phyloP scores from a whole-genome alignment of 495 filamentous ascomycete genomes.

The Extremus antarcticus region DNA sequence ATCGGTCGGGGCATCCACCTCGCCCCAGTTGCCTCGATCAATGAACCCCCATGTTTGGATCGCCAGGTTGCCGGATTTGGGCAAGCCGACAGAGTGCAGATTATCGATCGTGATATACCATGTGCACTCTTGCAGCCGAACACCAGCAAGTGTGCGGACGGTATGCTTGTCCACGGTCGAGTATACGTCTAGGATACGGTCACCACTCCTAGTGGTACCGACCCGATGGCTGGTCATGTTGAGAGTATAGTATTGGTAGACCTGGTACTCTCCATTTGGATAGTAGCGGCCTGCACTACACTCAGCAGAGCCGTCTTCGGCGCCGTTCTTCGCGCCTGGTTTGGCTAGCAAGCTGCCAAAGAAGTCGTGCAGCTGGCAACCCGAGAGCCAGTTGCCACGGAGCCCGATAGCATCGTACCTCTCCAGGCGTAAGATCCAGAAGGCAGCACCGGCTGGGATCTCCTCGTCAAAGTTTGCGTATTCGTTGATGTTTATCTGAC shows the following conservation, averaged over 20 bases:
- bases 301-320: too few relatives aligned
- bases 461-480: slow-evolving; percentile 33
- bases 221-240: slow-evolving; percentile 33
- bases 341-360: slow-evolving; percentile 29
- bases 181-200: slow-evolving; percentile 32
- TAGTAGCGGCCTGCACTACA: slow-evolving; percentile 25
- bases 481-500: slow-evolving; percentile 36
- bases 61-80: slow-evolving; percentile 23
- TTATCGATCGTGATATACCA: slow-evolving; percentile 29
- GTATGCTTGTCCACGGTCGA: slow-evolving; percentile 20
- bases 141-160: slow-evolving; percentile 29
- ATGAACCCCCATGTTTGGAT: slow-evolving; percentile 30
- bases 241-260: slow-evolving; percentile 36
- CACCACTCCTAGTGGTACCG: slow-evolving; percentile 21
- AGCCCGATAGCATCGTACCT: slow-evolving; percentile 31
- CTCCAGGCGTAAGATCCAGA: slow-evolving; percentile 34
- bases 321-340: slow-evolving; percentile 19
- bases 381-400: slow-evolving; percentile 34
- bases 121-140: slow-evolving; percentile 24
- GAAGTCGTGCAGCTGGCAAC: slow-evolving; percentile 31
- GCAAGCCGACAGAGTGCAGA: slow-evolving; percentile 26
- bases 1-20: slow-evolving; percentile 28
- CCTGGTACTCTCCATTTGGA: slow-evolving; percentile 31
- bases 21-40: slow-evolving; percentile 16
- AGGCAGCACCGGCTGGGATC: slow-evolving; percentile 31